Percentiles rank a stretch among this genome's conserved stretches.
Conservation (phyloP, 169 alveolate genomes). For the Cryptosporidium baileyi region DNA sequence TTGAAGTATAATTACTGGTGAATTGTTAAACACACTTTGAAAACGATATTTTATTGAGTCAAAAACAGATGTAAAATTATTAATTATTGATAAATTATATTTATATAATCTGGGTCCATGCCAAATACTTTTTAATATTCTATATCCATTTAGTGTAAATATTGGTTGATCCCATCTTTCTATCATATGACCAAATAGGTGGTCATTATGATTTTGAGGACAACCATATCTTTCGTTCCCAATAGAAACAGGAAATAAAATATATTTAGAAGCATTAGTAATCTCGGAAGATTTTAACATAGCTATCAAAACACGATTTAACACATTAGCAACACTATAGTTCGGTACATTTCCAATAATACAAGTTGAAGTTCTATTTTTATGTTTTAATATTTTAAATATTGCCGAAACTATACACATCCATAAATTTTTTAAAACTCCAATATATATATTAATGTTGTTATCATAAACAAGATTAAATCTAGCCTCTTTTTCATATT, state of each 20-base stretch:
- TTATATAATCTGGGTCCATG: constrained; percentile 39
- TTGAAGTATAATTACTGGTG: constrained; percentile 56
- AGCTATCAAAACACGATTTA: constrained; percentile 44
- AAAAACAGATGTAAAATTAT: constrained; percentile 17
- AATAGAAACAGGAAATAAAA: constrained; percentile 47
- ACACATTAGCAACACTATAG: constrained; percentile 32
- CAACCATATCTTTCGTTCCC: constrained; percentile 68
- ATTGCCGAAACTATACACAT: constrained; percentile 57
- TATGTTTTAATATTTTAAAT: constrained; percentile 40
- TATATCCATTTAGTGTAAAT: constrained; percentile 50
- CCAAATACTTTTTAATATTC: constrained; percentile 49
- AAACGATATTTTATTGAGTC: constrained; percentile 38
- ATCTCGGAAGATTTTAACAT: constrained; percentile 52
- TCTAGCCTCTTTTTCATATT: constrained; percentile 20
- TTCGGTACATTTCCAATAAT: constrained; percentile 61
- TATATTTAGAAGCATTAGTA: constrained; percentile 45
- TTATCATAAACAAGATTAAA: constrained; percentile 28
- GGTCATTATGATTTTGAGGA: constrained; percentile 16
- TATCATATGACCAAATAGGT: constrained; percentile 48
- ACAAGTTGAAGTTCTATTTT: constrained; percentile 20
- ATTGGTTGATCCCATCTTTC: constrained; percentile 70
- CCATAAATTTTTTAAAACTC: constrained; percentile 55
- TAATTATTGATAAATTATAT: constrained; percentile 6
- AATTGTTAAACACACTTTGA: not conserved
- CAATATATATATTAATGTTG: constrained; percentile 1